Base-by-base conservation (phyloP, 2,329 filamentous ascomycete species). In the Sporothrix pallida region DNA sequence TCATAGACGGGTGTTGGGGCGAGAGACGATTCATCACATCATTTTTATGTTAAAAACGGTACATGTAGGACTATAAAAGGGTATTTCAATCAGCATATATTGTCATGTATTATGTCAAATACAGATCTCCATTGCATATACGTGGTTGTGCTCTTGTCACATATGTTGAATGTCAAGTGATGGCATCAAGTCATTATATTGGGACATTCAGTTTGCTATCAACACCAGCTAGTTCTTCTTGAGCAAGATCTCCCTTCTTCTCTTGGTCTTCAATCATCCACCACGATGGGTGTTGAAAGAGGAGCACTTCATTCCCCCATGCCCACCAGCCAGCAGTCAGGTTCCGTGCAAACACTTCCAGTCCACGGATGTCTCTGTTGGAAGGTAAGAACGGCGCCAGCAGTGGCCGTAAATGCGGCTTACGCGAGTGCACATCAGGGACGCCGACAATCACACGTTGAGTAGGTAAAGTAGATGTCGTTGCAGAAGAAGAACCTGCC, bases 281-380 rank as follows among this genome's bases (percentile, higher is more conserved):
- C 73, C 76, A 77, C 0, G 23, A 52, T 1, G 6, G 50, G 9
- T 86, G 85, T 78, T 95, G 93, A 77, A 92, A 94, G 75, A 88
- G 88, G 73, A 93, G 80, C 9, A 88, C 90, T 78, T 95, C 90
- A 77, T 94, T 87, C 2, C 93, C 93, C 92, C 92, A 95, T 42
- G 88, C 87, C 87, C 90, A 92, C 93, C 93, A 95, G 0, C 91
- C 91, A 8, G 89, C 86, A 1, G 92, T 93, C 62, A 94, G 82
- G 79, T 92, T 89, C 73, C 93, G 86, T 1, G 92, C 91, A 82
- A 95, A 96, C 1, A 95, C 84, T 81, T 96, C 93, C n/a, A 95
- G 83, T 2, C 87, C 92, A 17, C 80, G 78, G 77, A 89, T 91
- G 76, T 0, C 83, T 83, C 42, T 93, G n/a, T 90, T 78, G 20